These are phyloP conservation scores for Fennellomyces sp. DNA, from an alignment of 371 early-diverging fungal species.

Conservation along the genomic window DNA sequence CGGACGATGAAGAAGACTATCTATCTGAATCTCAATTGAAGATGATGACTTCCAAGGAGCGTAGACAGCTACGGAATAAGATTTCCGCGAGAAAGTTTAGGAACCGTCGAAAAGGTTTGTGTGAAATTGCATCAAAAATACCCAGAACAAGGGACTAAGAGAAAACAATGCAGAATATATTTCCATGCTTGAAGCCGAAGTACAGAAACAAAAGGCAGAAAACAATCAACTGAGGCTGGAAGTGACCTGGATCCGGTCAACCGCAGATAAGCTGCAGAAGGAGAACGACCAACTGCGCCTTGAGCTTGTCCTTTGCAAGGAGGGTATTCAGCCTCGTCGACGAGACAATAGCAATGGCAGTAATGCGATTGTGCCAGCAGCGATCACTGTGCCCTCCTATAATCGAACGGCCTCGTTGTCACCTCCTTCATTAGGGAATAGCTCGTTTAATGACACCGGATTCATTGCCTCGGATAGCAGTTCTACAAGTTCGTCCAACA, in stretches of 20 bases:
- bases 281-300: constrained; percentile 39
- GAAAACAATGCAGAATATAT: constrained; percentile 69
- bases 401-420: constrained; percentile 9
- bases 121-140: neutral
- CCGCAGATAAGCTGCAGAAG: constrained; percentile 31
- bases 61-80: constrained; percentile 88
- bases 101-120: constrained; percentile 82
- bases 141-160: too few species aligned
- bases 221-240: constrained; percentile 60
- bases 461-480: constrained; percentile 14
- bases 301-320: constrained; percentile 26
- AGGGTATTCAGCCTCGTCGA: constrained; percentile 13
- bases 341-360: neutral
- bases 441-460: neutral
- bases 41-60: constrained; percentile 78
- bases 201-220: constrained; percentile 52
- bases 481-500: constrained; percentile 27
- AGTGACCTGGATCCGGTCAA: constrained; percentile 37
- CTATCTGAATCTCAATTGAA: constrained; percentile 47
- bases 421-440: constrained; percentile 13
- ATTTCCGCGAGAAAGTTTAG: constrained; percentile 91
- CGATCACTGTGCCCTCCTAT: neutral
- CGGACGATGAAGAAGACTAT: constrained; percentile 21
- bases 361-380: neutral
- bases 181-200: constrained; percentile 64